Percentiles rank a stretch among this genome's conserved stretches.
phyloP scores from a whole-genome alignment of 495 filamentous ascomycete genomes.

The Aspergillus diversus region DNA sequence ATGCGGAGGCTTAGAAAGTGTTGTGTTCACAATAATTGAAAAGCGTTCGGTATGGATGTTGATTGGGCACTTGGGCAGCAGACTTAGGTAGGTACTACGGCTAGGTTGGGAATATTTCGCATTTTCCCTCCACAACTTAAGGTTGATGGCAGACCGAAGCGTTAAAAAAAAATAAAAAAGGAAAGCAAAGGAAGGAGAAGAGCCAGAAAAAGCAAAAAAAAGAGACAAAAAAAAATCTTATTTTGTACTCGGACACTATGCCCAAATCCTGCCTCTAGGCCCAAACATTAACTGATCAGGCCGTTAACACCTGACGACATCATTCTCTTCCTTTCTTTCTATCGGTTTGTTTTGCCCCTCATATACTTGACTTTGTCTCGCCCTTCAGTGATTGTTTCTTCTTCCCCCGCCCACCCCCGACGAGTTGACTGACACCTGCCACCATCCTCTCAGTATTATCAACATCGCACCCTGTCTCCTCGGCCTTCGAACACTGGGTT shows the following conservation, averaged over 20 bases:
- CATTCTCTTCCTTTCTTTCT: constrained; percentile 5
- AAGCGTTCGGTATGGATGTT: constrained; percentile 10
- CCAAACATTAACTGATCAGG: constrained; percentile 1
- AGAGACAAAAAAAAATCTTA: neutral
- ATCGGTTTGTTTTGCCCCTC: constrained; percentile 7
- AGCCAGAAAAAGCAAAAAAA: neutral
- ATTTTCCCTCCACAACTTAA: constrained; percentile 4
- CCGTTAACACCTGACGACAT: constrained; percentile 11
- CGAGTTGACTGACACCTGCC: neutral
- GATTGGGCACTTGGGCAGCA: constrained; percentile 37
- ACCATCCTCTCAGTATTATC: neutral
- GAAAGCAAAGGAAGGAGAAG: too few relatives aligned
- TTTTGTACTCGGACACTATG: neutral
- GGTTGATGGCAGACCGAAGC: too few relatives aligned
- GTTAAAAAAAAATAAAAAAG: too few relatives aligned
- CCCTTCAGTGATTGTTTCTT: neutral
- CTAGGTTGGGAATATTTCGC: too few relatives aligned
- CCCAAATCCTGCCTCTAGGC: neutral
- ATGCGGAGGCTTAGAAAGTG: neutral
- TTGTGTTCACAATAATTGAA: neutral
- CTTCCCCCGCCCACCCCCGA: neutral
- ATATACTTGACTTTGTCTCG: constrained; percentile 4
- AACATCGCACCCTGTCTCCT: neutral
- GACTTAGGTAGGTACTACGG: constrained; percentile 7
- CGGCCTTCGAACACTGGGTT: neutral